Evolutionary conservation across 108 stramenopile species (phyloP).

Genomic region (Parmales sp.): DNA sequence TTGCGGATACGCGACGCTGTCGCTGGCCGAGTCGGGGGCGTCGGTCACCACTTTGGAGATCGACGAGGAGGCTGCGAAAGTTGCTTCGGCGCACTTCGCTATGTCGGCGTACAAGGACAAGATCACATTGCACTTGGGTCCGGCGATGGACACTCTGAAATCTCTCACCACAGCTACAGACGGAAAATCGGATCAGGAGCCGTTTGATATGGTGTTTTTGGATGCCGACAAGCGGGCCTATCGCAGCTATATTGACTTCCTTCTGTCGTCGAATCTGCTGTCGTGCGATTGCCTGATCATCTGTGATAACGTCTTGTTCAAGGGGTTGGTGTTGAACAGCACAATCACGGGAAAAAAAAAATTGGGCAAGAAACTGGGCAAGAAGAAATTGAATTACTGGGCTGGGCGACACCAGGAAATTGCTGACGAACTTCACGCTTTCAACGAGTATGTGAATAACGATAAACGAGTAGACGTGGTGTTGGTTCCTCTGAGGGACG

Average conservation of each 20-base stretch:
- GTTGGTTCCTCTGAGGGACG: conserved; percentile 75
- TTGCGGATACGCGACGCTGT: conserved; percentile 80
- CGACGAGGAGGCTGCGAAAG: conserved; percentile 52
- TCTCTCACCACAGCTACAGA: conserved; percentile 46
- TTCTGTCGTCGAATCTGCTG: conserved; percentile 51
- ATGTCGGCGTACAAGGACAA: neutral
- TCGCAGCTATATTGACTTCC: conserved; percentile 65
- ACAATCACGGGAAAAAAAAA: conserved; percentile 21
- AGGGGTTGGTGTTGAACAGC: conserved; percentile 56
- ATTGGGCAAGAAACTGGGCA: conserved; percentile 27
- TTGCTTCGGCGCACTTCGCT: conserved; percentile 34
- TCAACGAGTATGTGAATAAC: conserved; percentile 62
- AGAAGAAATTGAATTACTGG: conserved; percentile 1
- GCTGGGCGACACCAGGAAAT: conserved; percentile 18
- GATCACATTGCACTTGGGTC: too few species aligned
- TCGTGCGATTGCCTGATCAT: conserved; percentile 65
- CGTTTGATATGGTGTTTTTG: conserved; percentile 78
- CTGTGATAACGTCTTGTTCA: conserved; percentile 87
- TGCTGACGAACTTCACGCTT: conserved; percentile 68
- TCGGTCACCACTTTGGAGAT: conserved; percentile 69
- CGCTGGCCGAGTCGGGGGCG: conserved; percentile 54
- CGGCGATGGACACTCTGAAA: neutral
- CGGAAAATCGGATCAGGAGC: conserved; percentile 12
- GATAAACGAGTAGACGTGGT: conserved; percentile 66
- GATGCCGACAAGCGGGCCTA: conserved; percentile 81